Base-by-base conservation (phyloP, 306 rosid genomes). In the Sicyos edulis region DNA sequence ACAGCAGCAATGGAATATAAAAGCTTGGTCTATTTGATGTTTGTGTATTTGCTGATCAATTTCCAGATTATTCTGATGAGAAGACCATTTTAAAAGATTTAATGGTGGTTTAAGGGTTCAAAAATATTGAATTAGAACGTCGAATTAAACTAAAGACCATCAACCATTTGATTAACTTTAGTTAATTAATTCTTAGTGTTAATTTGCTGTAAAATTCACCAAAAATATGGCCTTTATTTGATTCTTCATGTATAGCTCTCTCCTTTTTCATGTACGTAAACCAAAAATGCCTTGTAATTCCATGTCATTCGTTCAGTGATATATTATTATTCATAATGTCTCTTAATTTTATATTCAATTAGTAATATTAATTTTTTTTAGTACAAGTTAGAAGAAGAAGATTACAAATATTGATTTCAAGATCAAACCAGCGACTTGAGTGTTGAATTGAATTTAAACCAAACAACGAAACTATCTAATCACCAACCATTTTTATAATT, bases 1-100 rank as follows among this genome's bases (percentile, higher is more conserved):
- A 84, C 77, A 69, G 72, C 83, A 64, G 70, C 77, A 62, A 72
- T 72, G 85, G 85, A 79, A 78, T 82, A 75, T 80, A 74, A 76
- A 75, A 86, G 76, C 83, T 74, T 83, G 78, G 73, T 82, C 70
- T 70, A 71, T 69, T 93, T 76, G 88, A 80, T 87, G 76, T 72
- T 88, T 81, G 80, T 82, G 72, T 84, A 37, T 78, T 74, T 82
- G 84, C 58, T 88, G 79, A 71, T 83, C 73, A 66, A 78, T 77
- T 80, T 44, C 15, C 19, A 42, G 32, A 45, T 49, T 60, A 45
- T 74, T 74, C 3, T 17, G 34, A 52, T 5, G 40, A 45, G 59
- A 61, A 50, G 61, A 61, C 71, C 32, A 29, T 29, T 74, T 74
- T 74, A 59, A 21, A 29, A 0, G 56, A 17, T 24, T 24, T 24